Evolutionary conservation across 208 protist species (phyloP), one percentile per base, ranked within the genome.

Genomic region (Acanthamoeba rhysodes): DNA sequence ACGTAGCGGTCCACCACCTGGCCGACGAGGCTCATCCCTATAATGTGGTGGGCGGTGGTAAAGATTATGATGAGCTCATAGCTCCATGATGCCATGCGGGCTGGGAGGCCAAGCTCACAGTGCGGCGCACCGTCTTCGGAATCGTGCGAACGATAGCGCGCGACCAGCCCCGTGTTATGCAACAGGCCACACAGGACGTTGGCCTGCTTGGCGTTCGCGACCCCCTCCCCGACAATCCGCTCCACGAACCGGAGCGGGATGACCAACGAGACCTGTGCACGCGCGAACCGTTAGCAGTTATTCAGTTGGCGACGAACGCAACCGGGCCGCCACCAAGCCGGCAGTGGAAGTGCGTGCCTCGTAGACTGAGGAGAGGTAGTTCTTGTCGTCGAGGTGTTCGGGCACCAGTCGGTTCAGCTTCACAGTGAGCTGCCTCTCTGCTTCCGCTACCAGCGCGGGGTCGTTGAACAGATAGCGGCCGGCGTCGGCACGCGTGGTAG

Each of bases 321-420:
- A 41, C 37, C 37, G 37, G 37, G 37, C 37, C 1, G 37, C 37
- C 37, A 41, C 37, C 37, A 41, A 1, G 37, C 37, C 37, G 53
- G 53, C 14, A 18, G 53, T 29, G 59, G 22, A 24, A 24, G 48
- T 37, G 7, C 37, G 37, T 29, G 64, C 80, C 80, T 88, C 80
- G 10, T 45, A 37, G 18, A 88, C 12, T 0, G 50, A 32, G 27
- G 80, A 88, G 4, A 88, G 9, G 53, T 64, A 88, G 80, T 88
- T 88, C 50, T 88, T 88, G 32, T 88, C 80, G 4, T 88, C 80
- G n/a, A 57, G 80, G 14, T 55, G 80, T 37, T 88, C 80, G 27
- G 80, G 80, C 41, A 88, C 80, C 7, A 88, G 53, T 50, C 80
- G 18, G 29, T 88, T 88, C 9, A 88, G 27, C 20, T 64, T 27